phyloP scores from a whole-genome alignment of 495 filamentous ascomycete genomes.

The Antarctomyces pellizariae region DNA sequence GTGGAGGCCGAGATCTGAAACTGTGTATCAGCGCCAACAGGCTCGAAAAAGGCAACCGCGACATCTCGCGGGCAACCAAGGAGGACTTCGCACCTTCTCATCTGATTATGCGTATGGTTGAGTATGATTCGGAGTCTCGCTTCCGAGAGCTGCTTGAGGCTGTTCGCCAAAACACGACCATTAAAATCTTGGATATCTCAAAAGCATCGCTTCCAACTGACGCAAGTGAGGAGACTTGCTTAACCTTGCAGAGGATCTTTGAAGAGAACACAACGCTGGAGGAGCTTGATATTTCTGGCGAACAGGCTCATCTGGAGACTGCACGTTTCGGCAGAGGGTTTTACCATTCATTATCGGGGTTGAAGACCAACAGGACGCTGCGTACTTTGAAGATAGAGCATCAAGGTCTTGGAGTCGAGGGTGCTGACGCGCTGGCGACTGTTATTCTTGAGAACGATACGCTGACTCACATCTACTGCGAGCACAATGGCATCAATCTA shows the following conservation, averaged over 20 bases:
- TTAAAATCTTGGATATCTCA: constrained; percentile 65
- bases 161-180: constrained; percentile 44
- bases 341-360: constrained; percentile 48
- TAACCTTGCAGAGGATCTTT: constrained; percentile 51
- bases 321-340: constrained; percentile 66
- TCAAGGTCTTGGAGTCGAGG: constrained; percentile 35
- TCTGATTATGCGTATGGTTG: constrained; percentile 65
- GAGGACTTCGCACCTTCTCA: constrained; percentile 39
- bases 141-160: constrained; percentile 55
- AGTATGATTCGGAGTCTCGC: constrained; percentile 50
- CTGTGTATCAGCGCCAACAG: constrained; percentile 63
- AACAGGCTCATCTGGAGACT: constrained; percentile 70
- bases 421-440: constrained; percentile 55
- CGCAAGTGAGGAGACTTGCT: constrained; percentile 47
- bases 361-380: constrained; percentile 53
- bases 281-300: constrained; percentile 71
- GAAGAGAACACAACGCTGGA: constrained; percentile 52
- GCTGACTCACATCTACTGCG: constrained; percentile 48
- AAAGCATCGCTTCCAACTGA: constrained; percentile 69
- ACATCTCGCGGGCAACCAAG: constrained; percentile 45
- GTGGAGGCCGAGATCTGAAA: constrained; percentile 39
- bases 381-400: constrained; percentile 53
- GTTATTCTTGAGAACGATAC: constrained; percentile 42
- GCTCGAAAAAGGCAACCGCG: constrained; percentile 40
- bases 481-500: constrained; percentile 56